Conservation (phyloP, 495 filamentous ascomycete genomes). For the Recurvomyces mirabilis region DNA sequence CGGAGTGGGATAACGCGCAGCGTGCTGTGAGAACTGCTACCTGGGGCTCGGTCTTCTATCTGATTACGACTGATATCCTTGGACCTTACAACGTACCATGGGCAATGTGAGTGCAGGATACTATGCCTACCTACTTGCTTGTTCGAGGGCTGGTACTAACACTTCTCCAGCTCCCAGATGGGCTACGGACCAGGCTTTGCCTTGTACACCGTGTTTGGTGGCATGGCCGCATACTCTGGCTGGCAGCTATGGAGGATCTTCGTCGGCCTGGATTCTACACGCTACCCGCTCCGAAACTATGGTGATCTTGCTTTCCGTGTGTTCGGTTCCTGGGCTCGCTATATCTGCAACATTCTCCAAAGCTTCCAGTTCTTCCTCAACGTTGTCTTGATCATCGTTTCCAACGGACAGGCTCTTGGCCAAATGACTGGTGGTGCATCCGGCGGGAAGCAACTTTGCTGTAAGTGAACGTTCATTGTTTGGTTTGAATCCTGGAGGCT, state of each 20-base stretch:
- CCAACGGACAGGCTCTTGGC: slow-evolving; percentile 47
- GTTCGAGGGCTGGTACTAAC: too few species aligned
- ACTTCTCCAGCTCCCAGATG: slow-evolving; percentile 25
- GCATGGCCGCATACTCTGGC: slow-evolving; percentile 40
- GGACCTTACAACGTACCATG: slow-evolving; percentile 36
- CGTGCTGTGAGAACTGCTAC: slow-evolving; percentile 37
- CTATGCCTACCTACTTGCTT: too few species aligned
- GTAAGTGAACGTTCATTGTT: not conserved
- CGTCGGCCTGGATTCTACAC: slow-evolving; percentile 40
- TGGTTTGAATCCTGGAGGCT: not conserved
- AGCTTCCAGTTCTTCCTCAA: slow-evolving; percentile 39
- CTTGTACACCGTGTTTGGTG: slow-evolving; percentile 35
- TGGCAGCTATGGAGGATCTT: slow-evolving; percentile 46
- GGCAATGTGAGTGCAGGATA: too few species aligned
- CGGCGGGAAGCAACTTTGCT: slow-evolving; percentile 3
- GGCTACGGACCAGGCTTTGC: slow-evolving; percentile 45
- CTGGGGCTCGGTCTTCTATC: slow-evolving; percentile 25
- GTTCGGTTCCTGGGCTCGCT: slow-evolving; percentile 40
- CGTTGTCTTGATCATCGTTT: slow-evolving; percentile 43
- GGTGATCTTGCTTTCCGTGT: slow-evolving; percentile 51
- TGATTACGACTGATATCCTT: slow-evolving; percentile 49
- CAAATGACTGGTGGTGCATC: slow-evolving; percentile 39
- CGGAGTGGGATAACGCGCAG: slow-evolving; percentile 37
- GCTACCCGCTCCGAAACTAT: slow-evolving; percentile 46
- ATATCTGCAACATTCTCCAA: slow-evolving; percentile 45